Percentiles rank a stretch among this genome's conserved stretches.
These are phyloP conservation scores for Tolypocladium cylindrosporum DNA, from an alignment of 2,329 filamentous ascomycete species.

Conservation along the genomic window DNA sequence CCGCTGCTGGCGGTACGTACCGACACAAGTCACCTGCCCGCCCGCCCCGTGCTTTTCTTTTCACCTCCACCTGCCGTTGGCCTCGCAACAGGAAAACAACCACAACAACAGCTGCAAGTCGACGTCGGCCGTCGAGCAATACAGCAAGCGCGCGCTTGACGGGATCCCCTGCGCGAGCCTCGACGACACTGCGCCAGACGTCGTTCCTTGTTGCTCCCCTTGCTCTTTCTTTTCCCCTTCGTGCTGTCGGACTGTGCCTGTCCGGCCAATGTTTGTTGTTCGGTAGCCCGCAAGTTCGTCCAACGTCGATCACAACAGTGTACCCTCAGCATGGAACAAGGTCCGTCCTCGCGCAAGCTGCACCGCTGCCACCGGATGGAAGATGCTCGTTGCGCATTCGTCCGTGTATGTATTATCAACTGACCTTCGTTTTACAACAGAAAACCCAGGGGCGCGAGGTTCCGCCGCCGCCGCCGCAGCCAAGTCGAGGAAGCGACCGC, in stretches of 20 bases:
- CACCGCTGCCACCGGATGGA: not conserved
- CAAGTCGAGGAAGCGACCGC: slow-evolving; percentile 39
- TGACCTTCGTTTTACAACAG: slow-evolving; percentile 4
- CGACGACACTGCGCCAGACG: slow-evolving; percentile 4
- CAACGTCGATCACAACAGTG: slow-evolving; percentile 18
- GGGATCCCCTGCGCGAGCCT: slow-evolving; percentile 3
- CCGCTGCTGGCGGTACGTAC: slow-evolving; percentile 7
- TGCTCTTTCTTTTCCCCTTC: slow-evolving; percentile 5
- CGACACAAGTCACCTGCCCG: slow-evolving; percentile 5
- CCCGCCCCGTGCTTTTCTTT: slow-evolving; percentile 14
- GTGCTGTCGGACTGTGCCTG: slow-evolving; percentile 5
- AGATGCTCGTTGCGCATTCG: not conserved
- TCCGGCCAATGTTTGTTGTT: slow-evolving; percentile 30
- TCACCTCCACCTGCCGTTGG: slow-evolving; percentile 26
- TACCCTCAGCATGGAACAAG: slow-evolving; percentile 24
- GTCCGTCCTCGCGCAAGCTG: slow-evolving; percentile 16
- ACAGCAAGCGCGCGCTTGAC: slow-evolving; percentile 17
- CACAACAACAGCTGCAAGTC: slow-evolving; percentile 24
- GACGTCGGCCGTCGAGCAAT: slow-evolving; percentile 13
- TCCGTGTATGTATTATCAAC: not conserved
- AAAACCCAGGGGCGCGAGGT: slow-evolving; percentile 18
- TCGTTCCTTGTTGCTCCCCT: not conserved
- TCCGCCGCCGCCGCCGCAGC: slow-evolving; percentile 11
- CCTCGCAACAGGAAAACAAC: slow-evolving; percentile 34
- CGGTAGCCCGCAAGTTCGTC: slow-evolving; percentile 18